Conservation (phyloP, 495 filamentous ascomycete genomes). For the Rhypophila decipiens region DNA sequence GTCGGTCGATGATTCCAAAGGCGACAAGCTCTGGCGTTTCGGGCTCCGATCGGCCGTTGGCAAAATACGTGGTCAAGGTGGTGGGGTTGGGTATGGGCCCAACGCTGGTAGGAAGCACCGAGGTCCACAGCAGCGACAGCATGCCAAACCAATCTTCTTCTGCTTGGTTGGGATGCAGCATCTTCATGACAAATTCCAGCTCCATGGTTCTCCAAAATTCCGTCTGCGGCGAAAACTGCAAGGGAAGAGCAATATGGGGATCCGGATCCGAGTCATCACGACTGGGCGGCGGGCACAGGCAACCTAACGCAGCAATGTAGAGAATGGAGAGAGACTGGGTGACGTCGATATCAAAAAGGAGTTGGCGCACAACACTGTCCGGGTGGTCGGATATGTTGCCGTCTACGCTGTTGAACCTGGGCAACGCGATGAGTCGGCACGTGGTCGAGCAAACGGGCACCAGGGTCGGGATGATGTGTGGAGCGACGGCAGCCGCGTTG, state of each 20-base stretch:
- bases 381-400: slow-evolving; percentile 20
- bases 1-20: slow-evolving; percentile 31
- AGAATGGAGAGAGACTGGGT: slow-evolving; percentile 34
- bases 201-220: slow-evolving; percentile 41
- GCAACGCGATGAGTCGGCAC: slow-evolving; percentile 23
- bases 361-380: slow-evolving; percentile 15
- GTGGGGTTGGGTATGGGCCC: slow-evolving; percentile 34
- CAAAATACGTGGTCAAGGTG: slow-evolving; percentile 5
- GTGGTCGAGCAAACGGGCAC: slow-evolving; percentile 35
- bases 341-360: slow-evolving; percentile 28
- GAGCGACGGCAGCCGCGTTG: slow-evolving; percentile 32
- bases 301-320: slow-evolving; percentile 34
- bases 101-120: slow-evolving; percentile 34
- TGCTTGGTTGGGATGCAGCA: slow-evolving; percentile 39
- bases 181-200: slow-evolving; percentile 39
- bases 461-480: slow-evolving; percentile 35
- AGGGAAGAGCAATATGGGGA: slow-evolving; percentile 3
- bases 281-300: slow-evolving; percentile 14
- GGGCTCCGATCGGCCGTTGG: slow-evolving; percentile 3
- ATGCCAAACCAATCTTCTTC: slow-evolving; percentile 35
- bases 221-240: slow-evolving; percentile 17
- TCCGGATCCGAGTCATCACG: slow-evolving; percentile 4
- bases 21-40: slow-evolving; percentile 26
- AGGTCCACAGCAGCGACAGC: slow-evolving; percentile 34
- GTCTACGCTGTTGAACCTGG: slow-evolving; percentile 17